Evolutionary conservation across 192 early-diverging fungal species (phyloP), one percentile per base, ranked within the genome.

Genomic region (Martensiomyces pterosporus): DNA sequence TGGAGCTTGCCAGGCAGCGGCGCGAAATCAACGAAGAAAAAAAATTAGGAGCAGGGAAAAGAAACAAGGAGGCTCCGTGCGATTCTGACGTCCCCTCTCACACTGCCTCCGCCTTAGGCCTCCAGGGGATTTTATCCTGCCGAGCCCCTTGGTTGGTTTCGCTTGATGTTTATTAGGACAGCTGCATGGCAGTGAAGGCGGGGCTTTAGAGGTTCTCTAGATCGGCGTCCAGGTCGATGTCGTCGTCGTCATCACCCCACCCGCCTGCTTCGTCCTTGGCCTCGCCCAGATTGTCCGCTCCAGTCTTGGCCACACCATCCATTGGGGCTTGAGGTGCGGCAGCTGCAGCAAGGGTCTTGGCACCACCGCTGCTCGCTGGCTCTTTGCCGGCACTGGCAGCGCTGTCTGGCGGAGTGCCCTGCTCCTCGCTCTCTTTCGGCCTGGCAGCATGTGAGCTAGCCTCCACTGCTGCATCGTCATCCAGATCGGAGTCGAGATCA

Each of bases 201-300:
- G n/a, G n/a, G n/a, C n/a, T n/a, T 12, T 32, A 32, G 6, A 32
- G 29, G 29, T 12, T 5, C 29, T 61, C 44, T 10, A 52, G 38
- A 15, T 60, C 65, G 3, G 54, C 57, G 33, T 67, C 64, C 6
- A 51, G 38, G 27, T 51, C 49, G 14, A 51, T 32, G 25, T 42
- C 39, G 16, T 49, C 43, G 14, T n/a, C 37, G 14, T 38, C 37
- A 15, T 46, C 44, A 13, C 44, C 44, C 44, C 27, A 46, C 16
- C 44, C 44, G 33, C 29, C 29, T 12, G 5, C 29, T 5, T 32
- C 29, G 29, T 17, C 44, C 15, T 46, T 7, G 19, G 24, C 24
- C 13, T 42, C 23, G 13, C 3, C 23, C n/a, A 9, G 23, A 33
- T 46, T 38, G 21, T 15, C 19, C 6, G 5, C 29, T 12, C 12